Evolutionary conservation across 2,329 filamentous ascomycete species (phyloP).

Genomic region (Aspergillus phoenicis): DNA sequence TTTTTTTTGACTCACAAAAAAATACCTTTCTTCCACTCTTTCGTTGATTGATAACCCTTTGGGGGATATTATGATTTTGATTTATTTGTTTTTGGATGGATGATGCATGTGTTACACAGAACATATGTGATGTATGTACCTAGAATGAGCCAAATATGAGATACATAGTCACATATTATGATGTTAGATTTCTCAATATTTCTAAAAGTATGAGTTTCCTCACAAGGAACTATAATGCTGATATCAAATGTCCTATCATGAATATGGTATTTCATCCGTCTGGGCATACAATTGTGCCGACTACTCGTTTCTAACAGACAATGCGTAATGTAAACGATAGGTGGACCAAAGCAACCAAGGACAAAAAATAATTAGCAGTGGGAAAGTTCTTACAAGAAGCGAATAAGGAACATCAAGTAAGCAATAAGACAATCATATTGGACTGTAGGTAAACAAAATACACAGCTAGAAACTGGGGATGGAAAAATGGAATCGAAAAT

Average conservation of each 20-base stretch:
- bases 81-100: background rate
- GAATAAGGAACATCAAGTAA: background rate
- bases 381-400: background rate
- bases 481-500: background rate
- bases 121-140: too few species aligned
- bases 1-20: background rate
- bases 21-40: background rate
- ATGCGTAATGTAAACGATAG: background rate
- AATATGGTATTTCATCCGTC: too few species aligned
- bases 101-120: background rate
- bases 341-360: background rate
- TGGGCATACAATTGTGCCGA: background rate
- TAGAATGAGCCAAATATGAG: too few species aligned
- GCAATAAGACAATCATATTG: background rate
- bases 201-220: too few species aligned
- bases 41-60: background rate
- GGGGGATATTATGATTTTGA: background rate
- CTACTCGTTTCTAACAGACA: background rate
- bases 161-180: too few species aligned
- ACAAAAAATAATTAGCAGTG: background rate
- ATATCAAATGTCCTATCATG: too few species aligned
- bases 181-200: too few species aligned
- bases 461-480: conserved; percentile 1
- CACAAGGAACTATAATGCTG: too few species aligned
- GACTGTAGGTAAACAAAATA: background rate